Base-by-base conservation (phyloP, 805 yeast genomes). In the Starmerella bacillaris region DNA sequence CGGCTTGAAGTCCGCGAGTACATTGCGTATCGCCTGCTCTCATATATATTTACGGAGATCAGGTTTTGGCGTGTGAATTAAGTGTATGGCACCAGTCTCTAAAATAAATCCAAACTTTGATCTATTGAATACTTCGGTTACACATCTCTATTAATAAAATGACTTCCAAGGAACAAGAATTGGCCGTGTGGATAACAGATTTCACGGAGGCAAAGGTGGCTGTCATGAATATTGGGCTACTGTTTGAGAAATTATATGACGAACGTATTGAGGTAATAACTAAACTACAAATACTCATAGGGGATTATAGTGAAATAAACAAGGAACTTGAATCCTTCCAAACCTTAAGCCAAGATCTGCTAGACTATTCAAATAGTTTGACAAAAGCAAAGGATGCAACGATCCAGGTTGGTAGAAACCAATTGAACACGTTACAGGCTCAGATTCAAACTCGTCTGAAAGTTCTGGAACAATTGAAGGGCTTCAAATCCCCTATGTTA, bases 331-430 rank as follows among this genome's bases (percentile, higher is more conserved):
- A 8, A 4, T 14, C 21, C 21, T 5, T 34, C 4, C 14, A 17
- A 11, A 31, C 33, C 16, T 40, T 36, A 31, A 20, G 32, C 4
- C 24, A 19, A 12, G 29, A 27, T n/a, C 38, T 41, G 19, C 24
- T 21, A 3, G 31, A 27, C 3, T 21, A 33, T 3, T 40, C 32
- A 28, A 31, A 18, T 1, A 28, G 24, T 11, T 18, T 40, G 24
- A 33, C 28, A 24, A 22, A 28, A 2, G 19, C 33, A 5, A 31
- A 37, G 5, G 16, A 43, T 15, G 26, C 21, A 27, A 37, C 37
- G 28, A 15, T 26, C 3, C 65, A 37, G 51, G 60, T n/a, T 21
- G 34, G 38, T 19, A 29, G 37, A 24, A 34, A 37, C 12, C 48
- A 44, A 34, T 29, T 44, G 19, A 34, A 32, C 24, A 18, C 33